Base-by-base conservation (phyloP, 1,139 yeast genomes). In the Zhuliangozyma blackwelliae region DNA sequence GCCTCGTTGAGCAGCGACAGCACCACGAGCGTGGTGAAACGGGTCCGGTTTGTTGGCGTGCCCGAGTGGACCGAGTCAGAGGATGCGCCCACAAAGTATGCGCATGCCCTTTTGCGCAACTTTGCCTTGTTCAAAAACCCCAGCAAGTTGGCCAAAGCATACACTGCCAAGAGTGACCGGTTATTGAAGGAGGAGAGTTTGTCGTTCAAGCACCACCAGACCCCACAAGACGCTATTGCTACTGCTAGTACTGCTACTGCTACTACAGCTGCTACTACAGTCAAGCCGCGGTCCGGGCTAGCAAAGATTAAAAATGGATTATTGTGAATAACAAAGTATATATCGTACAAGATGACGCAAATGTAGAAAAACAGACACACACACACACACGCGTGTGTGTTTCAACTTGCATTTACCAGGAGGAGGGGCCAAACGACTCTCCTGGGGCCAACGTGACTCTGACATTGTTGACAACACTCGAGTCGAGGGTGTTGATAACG, bases 31-130 rank as follows among this genome's bases (percentile, higher is more conserved):
- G 32, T 39, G 3, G 23, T 20, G 7, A 76, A 74, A 44, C 70
- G 59, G 42, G 81, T 77, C 6, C 53, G 82, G 28, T 77, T 77
- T 44, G 57, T 58, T 4, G 81, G 81, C 1, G 81, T 77, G 3
- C 67, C 75, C 1, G 73, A 64, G 35, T 77, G 74, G 44, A 52
- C 69, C 1, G 77, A 67, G 29, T 76, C 69, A 8, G 82, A 77
- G 49, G 82, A 77, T 55, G 77, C 75, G 0, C 82, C 81, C 1
- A 60, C 77, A 3, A 65, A 62, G 34, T 72, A 70, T 42, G 58
- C 76, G 28, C 65, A 64, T 43, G 63, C 66, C 34, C 73, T 75
- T 30, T 54, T 76, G 37, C 65, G 69, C 59, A 70, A 68, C 41
- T 70, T 70, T 52, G 72, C 73, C 1, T 60, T 61, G 12, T 65